Conservation (phyloP, 148 eudicot species). For the Cornus controversa region DNA sequence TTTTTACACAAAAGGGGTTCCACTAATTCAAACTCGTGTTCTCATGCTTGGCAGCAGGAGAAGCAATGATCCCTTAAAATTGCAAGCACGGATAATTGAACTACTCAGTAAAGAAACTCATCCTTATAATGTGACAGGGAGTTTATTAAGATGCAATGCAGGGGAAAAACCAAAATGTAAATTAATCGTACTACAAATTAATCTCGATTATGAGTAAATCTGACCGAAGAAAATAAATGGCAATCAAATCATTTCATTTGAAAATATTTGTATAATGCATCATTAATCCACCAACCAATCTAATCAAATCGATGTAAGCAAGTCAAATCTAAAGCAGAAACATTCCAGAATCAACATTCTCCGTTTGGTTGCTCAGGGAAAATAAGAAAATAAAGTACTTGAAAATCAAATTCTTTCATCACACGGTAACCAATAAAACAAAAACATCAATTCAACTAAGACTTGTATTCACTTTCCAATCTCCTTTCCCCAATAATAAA, state of each 20-base stretch:
- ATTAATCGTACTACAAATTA: not conserved
- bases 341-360: too few species aligned
- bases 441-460: not conserved
- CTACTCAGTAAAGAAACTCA: not conserved
- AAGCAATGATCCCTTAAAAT: too few species aligned
- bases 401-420: not conserved
- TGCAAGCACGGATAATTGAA: not conserved
- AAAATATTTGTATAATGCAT: too few species aligned
- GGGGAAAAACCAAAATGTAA: not conserved
- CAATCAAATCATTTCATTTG: not conserved
- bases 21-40: too few species aligned
- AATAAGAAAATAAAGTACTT: not conserved
- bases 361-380: not conserved
- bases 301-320: not conserved
- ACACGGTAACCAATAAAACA: not conserved
- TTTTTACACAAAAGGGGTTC: too few species aligned
- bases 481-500: not conserved
- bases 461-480: not conserved
- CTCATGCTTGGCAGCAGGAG: too few species aligned
- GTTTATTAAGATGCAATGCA: not conserved
- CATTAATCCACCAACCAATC: too few species aligned
- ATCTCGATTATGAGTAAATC: not conserved
- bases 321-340: slow-evolving; percentile 1
- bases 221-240: not conserved
- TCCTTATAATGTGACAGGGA: not conserved